Percentiles rank a stretch among this genome's conserved stretches.
Evolutionary conservation across 371 early-diverging fungal genomes (phyloP).

Genomic region (Rhizopus arrhizus): DNA sequence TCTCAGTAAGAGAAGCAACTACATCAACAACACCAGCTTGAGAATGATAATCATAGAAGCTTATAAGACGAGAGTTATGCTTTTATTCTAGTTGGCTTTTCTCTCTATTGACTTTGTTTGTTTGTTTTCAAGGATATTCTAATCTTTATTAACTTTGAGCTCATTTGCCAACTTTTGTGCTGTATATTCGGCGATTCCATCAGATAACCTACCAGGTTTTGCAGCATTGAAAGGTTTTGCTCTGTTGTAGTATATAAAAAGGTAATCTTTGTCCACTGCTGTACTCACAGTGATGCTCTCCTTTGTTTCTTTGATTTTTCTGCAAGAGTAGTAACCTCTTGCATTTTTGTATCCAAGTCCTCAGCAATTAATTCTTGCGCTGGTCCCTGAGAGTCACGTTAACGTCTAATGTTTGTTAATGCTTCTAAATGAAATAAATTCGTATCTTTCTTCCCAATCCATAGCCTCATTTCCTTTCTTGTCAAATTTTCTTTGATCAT

Average conservation of each 20-base stretch:
- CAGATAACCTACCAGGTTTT: no score
- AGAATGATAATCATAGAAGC: no score
- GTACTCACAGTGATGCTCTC: neutral
- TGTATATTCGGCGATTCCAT: no score
- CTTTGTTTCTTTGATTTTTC: constrained; percentile 8
- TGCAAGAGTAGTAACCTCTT: constrained; percentile 1
- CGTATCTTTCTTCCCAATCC: constrained; percentile 6
- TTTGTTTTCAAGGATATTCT: no score
- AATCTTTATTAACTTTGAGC: no score
- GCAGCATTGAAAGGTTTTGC: neutral
- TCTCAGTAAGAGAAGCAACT: no score
- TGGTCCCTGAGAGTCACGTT: constrained; percentile 1
- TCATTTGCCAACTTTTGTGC: no score
- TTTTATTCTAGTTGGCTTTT: no score
- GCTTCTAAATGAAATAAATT: constrained; percentile 4
- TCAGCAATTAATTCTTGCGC: constrained; percentile 3
- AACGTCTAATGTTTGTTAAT: constrained; percentile 9
- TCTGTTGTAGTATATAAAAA: constrained; percentile 9
- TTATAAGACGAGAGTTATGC: no score
- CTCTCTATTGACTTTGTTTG: no score
- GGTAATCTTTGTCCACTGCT: neutral
- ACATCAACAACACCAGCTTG: no score
- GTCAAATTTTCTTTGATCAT: constrained; percentile 5
- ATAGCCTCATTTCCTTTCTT: neutral
- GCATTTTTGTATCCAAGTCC: neutral